A percentile compares a stretch with the other conserved stretches of the same genome.
Evolutionary conservation across 106 monocot species (phyloP).

Genomic region (Alisma plantagoaquatica): DNA sequence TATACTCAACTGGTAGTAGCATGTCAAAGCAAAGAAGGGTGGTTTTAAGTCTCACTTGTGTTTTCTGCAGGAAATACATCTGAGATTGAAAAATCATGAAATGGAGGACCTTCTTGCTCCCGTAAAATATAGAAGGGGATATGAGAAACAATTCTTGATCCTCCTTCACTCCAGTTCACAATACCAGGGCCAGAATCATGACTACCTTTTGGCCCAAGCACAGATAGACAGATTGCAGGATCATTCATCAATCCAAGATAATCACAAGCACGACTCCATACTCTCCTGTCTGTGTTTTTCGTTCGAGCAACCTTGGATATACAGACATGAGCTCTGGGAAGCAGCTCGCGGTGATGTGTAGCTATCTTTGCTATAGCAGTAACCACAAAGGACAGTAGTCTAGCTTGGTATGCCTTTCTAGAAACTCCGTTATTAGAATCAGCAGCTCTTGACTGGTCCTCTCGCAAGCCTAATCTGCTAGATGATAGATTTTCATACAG

Average conservation of each 20-base stretch:
- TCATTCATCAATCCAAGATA: conserved; percentile 88
- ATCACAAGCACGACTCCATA: conserved; percentile 78
- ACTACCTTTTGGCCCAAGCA: conserved; percentile 50
- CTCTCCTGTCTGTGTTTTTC: conserved; percentile 49
- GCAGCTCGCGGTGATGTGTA: conserved; percentile 72
- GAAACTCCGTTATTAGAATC: conserved; percentile 32
- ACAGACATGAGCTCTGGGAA: conserved; percentile 88
- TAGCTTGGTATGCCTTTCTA: conserved; percentile 54
- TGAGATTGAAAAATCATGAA: conserved; percentile 73
- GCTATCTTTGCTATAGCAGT: conserved; percentile 93
- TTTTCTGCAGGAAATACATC: conserved; percentile 37
- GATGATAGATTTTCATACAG: conserved; percentile 85
- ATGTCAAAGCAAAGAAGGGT: too few species aligned
- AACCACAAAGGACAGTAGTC: conserved; percentile 82
- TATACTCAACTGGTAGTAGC: too few species aligned
- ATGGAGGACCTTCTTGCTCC: conserved; percentile 83
- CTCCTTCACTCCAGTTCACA: conserved; percentile 73
- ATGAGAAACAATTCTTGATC: conserved; percentile 71
- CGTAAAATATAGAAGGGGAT: conserved; percentile 79
- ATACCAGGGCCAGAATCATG: conserved; percentile 44
- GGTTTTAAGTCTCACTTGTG: too few species aligned
- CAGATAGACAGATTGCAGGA: conserved; percentile 67
- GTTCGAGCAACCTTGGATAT: conserved; percentile 89
- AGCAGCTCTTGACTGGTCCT: neutral
- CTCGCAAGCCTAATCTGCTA: conserved; percentile 30